Conservation (phyloP, 331 rosid species). For the Rhamnella rubrinervis region DNA sequence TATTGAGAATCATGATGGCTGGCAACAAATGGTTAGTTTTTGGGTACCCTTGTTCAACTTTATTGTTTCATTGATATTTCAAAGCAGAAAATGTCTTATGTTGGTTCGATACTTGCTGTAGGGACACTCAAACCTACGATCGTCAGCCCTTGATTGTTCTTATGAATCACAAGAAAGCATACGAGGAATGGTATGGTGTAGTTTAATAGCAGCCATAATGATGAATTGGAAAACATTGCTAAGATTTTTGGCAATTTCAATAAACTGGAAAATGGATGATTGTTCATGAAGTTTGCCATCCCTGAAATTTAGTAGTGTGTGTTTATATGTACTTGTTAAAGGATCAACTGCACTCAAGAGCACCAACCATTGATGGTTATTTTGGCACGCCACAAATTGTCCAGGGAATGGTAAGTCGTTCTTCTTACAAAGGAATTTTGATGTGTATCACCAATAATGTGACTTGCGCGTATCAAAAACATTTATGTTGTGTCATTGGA, state of each 20-base stretch:
- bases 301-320: conserved; percentile 16
- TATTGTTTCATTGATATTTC: conserved; percentile 13
- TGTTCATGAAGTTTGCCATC: background rate
- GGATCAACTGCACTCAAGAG: conserved; percentile 49
- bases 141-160: conserved; percentile 38
- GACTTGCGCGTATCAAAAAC: conserved; percentile 1
- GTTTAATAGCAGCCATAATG: background rate
- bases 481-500: conserved; percentile 7
- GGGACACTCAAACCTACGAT: conserved; percentile 41
- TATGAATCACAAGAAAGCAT: conserved; percentile 38
- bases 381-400: conserved; percentile 40
- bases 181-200: conserved; percentile 35
- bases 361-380: conserved; percentile 43
- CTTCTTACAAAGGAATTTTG: background rate
- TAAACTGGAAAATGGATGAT: background rate
- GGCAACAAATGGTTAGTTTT: conserved; percentile 54
- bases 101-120: conserved; percentile 21
- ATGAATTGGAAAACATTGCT: no score
- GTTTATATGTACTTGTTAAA: conserved; percentile 13
- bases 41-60: background rate
- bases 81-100: conserved; percentile 18
- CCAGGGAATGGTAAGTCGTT: conserved; percentile 40
- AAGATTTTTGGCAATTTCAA: background rate
- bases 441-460: background rate
- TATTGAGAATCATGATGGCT: conserved; percentile 37